Conservation (phyloP, 2,329 filamentous ascomycete species). For the Thyridium curvatum region DNA sequence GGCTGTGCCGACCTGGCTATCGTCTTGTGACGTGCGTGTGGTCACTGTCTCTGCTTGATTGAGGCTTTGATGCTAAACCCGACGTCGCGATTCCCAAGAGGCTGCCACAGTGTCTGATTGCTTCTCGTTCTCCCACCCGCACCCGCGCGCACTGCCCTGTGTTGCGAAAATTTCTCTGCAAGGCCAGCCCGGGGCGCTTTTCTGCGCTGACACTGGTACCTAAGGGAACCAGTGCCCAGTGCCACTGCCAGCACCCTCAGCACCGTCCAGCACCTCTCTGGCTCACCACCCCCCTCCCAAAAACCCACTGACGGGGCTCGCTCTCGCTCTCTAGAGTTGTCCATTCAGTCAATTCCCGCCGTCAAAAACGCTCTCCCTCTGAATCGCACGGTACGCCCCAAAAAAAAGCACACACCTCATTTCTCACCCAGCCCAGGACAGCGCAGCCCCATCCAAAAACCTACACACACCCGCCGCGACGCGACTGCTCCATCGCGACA, state of each 20-base stretch:
- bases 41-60: slow-evolving; percentile 17
- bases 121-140: too few species aligned
- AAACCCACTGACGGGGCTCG: too few species aligned
- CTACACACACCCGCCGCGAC: slow-evolving; percentile 28
- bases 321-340: too few species aligned
- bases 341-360: too few species aligned
- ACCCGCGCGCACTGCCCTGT: too few species aligned
- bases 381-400: slow-evolving; percentile 6
- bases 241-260: slow-evolving; percentile 1
- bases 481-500: slow-evolving; percentile 40
- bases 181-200: too few species aligned
- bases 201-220: too few species aligned
- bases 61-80: slow-evolving; percentile 11
- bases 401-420: slow-evolving; percentile 8
- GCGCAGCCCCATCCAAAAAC: slow-evolving; percentile 18
- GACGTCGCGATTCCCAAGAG: too few species aligned
- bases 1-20: slow-evolving; percentile 16
- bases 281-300: slow-evolving; percentile 2
- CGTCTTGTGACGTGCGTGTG: slow-evolving; percentile 20
- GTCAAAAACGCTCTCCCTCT: background rate
- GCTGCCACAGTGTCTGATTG: slow-evolving; percentile 12
- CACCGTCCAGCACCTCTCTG: too few species aligned
- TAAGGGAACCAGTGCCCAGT: too few species aligned
- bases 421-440: slow-evolving; percentile 12
- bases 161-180: too few species aligned